Evolutionary conservation across 2,329 filamentous ascomycete genomes (phyloP).

Genomic region (Paraphoma chrysanthemicola): DNA sequence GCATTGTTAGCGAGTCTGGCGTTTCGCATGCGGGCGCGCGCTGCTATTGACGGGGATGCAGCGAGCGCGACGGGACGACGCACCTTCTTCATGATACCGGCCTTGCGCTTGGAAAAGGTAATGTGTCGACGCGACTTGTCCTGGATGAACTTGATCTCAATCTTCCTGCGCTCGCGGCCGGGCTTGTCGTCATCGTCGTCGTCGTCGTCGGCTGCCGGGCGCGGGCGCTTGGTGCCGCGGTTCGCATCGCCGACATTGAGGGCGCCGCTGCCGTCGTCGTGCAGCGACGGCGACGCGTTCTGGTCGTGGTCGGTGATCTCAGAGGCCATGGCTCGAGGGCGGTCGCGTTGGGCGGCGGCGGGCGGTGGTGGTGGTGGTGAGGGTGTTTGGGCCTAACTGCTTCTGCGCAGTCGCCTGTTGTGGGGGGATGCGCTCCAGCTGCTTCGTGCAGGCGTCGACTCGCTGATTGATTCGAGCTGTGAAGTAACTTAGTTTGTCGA

Average conservation of each 20-base stretch:
- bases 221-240: conserved; percentile 88
- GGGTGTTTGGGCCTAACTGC: conserved; percentile 49
- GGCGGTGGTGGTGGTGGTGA: conserved; percentile 42
- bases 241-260: conserved; percentile 66
- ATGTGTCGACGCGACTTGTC: conserved; percentile 99
- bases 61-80: conserved; percentile 42
- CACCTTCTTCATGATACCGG: conserved; percentile 99
- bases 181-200: conserved; percentile 98
- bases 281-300: conserved; percentile 57
- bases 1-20: conserved; percentile 10
- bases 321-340: conserved; percentile 49
- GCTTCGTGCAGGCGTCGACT: conserved; percentile 22
- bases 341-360: conserved; percentile 6
- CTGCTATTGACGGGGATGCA: conserved; percentile 28
- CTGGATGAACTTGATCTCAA: conserved; percentile 99
- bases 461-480: background rate
- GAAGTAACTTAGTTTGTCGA: background rate
- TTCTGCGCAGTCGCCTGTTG: conserved; percentile 40
- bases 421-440: conserved; percentile 46
- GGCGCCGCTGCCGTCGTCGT: conserved; percentile 60
- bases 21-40: conserved; percentile 39
- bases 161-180: conserved; percentile 97
- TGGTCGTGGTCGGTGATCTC: conserved; percentile 61
- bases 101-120: conserved; percentile 99
- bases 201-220: conserved; percentile 85